Conservation (phyloP, 1,139 yeast genomes). For the Pichia sp. region DNA sequence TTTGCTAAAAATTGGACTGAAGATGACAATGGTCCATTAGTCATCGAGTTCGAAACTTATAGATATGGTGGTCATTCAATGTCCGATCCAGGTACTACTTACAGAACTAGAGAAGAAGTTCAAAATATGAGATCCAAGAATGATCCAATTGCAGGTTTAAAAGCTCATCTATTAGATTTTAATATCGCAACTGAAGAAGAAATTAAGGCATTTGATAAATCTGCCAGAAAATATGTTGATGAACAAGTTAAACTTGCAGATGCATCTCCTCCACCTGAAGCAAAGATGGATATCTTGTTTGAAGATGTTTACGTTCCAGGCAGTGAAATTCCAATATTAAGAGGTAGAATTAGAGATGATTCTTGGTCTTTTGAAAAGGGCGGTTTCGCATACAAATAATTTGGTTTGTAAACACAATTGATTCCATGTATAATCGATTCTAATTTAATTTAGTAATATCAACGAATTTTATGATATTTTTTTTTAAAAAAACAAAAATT, state of each 20-base stretch:
- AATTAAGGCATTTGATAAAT: slow-evolving; percentile 89
- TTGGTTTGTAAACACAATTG: too few species aligned
- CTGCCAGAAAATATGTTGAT: slow-evolving; percentile 91
- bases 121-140: slow-evolving; percentile 98
- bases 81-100: slow-evolving; percentile 99
- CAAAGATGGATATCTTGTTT: slow-evolving; percentile 87
- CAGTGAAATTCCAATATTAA: slow-evolving; percentile 81
- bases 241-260: slow-evolving; percentile 94
- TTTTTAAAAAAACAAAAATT: too few species aligned
- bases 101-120: slow-evolving; percentile 99
- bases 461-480: too few species aligned
- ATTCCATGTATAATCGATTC: too few species aligned
- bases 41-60: slow-evolving; percentile 94
- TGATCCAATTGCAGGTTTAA: slow-evolving; percentile 96
- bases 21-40: slow-evolving; percentile 92
- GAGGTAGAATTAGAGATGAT: slow-evolving; percentile 96
- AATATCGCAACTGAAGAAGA: slow-evolving; percentile 89
- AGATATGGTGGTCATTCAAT: slow-evolving; percentile 99
- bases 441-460: too few species aligned
- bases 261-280: slow-evolving; percentile 91
- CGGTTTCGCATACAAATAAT: slow-evolving; percentile 46
- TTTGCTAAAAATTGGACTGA: slow-evolving; percentile 96
- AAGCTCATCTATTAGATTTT: slow-evolving; percentile 75
- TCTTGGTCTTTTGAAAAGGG: slow-evolving; percentile 79
- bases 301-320: slow-evolving; percentile 97